These are phyloP conservation scores for Filobasidium wieringae DNA, from an alignment of 768 basidiomycete species.

Conservation along the genomic window DNA sequence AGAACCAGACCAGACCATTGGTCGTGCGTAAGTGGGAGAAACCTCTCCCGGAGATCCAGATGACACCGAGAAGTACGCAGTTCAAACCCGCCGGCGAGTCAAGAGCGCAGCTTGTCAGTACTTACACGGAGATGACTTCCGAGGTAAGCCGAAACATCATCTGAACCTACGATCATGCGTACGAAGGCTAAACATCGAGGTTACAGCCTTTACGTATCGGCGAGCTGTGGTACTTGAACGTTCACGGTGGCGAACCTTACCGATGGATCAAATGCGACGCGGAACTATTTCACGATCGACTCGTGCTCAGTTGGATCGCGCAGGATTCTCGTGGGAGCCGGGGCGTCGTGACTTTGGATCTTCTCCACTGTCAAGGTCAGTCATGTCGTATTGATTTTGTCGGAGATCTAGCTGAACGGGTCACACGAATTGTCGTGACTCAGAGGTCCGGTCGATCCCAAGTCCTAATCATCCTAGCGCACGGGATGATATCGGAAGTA, in stretches of 20 bases:
- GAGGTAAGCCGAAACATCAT: conserved; percentile 5
- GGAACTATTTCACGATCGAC: conserved; percentile 59
- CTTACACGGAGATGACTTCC: conserved; percentile 3
- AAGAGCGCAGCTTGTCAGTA: conserved; percentile 6
- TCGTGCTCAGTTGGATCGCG: conserved; percentile 77
- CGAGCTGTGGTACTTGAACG: conserved; percentile 81
- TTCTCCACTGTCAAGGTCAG: conserved; percentile 56
- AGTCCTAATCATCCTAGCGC: conserved; percentile 70
- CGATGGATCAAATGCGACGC: conserved; percentile 68
- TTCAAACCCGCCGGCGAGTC: not conserved
- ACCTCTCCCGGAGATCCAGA: conserved; percentile 2
- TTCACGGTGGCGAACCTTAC: conserved; percentile 55
- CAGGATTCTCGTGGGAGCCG: conserved; percentile 71
- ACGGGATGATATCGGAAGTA: conserved; percentile 71
- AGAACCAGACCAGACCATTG: no score
- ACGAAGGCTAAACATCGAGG: conserved; percentile 2
- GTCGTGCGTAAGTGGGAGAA: not conserved
- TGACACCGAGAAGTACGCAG: not conserved
- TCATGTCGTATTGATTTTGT: not conserved
- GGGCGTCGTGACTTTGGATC: conserved; percentile 72
- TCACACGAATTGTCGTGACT: not conserved
- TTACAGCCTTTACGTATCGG: conserved; percentile 72
- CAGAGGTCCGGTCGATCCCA: conserved; percentile 68
- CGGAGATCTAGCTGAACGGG: not conserved
- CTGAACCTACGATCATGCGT: not conserved